Conservation (phyloP, 192 early-diverging fungal species). For the Backusella tuberculispora region DNA sequence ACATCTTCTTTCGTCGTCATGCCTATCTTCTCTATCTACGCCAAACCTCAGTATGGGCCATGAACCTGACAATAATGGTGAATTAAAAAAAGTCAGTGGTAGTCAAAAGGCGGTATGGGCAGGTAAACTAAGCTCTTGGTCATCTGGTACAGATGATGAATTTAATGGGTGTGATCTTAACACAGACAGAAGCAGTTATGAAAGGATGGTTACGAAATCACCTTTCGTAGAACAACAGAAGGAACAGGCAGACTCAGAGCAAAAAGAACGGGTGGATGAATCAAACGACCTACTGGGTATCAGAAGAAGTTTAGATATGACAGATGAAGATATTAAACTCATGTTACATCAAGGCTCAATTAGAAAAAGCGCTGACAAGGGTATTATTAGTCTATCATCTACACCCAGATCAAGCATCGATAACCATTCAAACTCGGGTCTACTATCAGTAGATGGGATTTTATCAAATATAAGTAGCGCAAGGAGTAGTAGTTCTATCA, state of each 20-base stretch:
- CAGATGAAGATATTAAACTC: neutral
- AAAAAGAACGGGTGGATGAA: neutral
- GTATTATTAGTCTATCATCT: neutral
- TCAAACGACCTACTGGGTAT: neutral
- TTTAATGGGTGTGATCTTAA: neutral
- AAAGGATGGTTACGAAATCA: neutral
- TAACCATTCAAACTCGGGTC: neutral
- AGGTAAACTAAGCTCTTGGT: neutral
- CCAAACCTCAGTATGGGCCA: neutral
- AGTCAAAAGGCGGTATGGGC: conserved; percentile 29
- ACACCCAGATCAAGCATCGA: neutral
- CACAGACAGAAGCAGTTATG: neutral
- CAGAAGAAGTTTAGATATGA: neutral
- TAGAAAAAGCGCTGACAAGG: neutral
- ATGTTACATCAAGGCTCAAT: neutral
- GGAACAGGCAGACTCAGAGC: neutral
- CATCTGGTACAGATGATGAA: conserved; percentile 6
- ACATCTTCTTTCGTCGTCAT: neutral
- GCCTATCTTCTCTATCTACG: neutral
- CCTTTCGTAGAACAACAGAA: neutral
- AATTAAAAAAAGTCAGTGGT: neutral
- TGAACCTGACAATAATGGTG: neutral
- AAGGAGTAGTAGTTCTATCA: neutral
- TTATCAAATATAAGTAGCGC: neutral
- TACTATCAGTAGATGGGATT: neutral